Evolutionary conservation across 169 alveolate species (phyloP).

Genomic region (Pseudocohnilembus persalinus): DNA sequence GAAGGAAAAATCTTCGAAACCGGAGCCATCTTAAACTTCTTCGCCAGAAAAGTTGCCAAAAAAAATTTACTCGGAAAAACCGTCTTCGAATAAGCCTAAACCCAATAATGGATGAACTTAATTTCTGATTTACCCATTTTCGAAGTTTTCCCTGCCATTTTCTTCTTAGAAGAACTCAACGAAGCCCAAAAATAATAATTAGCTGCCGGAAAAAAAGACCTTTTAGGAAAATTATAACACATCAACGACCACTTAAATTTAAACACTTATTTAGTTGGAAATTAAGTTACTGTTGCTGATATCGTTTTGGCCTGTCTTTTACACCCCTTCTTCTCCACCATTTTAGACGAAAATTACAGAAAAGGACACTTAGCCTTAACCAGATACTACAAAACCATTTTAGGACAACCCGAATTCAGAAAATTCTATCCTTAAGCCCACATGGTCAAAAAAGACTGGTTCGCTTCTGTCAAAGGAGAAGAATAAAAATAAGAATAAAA

Average conservation of each 20-base stretch:
- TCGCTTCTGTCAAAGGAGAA: background rate
- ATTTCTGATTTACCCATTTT: conserved; percentile 46
- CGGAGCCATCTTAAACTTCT: conserved; percentile 57
- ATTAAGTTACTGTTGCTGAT: conserved; percentile 90
- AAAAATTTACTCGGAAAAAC: conserved; percentile 47
- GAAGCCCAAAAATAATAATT: conserved; percentile 35
- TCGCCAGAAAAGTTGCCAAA: conserved; percentile 57
- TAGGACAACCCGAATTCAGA: too few relatives aligned
- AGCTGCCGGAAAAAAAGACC: conserved; percentile 50
- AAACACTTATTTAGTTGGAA: conserved; percentile 87
- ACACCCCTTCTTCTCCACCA: too few relatives aligned
- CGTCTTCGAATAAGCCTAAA: conserved; percentile 52
- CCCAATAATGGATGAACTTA: conserved; percentile 71
- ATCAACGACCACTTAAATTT: conserved; percentile 59
- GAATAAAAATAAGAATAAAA: conserved; percentile 40
- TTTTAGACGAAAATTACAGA: too few relatives aligned
- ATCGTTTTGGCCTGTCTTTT: too few relatives aligned
- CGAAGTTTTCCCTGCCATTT: conserved; percentile 26
- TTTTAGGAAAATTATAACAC: conserved; percentile 31
- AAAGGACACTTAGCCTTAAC: too few relatives aligned
- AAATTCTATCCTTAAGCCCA: too few relatives aligned
- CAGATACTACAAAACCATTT: too few relatives aligned
- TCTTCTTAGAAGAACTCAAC: conserved; percentile 36
- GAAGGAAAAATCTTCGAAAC: conserved; percentile 65
- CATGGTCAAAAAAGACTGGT: too few relatives aligned